phyloP scores from a whole-genome alignment of 2,329 filamentous ascomycete species.

The Beauveria sp. region DNA sequence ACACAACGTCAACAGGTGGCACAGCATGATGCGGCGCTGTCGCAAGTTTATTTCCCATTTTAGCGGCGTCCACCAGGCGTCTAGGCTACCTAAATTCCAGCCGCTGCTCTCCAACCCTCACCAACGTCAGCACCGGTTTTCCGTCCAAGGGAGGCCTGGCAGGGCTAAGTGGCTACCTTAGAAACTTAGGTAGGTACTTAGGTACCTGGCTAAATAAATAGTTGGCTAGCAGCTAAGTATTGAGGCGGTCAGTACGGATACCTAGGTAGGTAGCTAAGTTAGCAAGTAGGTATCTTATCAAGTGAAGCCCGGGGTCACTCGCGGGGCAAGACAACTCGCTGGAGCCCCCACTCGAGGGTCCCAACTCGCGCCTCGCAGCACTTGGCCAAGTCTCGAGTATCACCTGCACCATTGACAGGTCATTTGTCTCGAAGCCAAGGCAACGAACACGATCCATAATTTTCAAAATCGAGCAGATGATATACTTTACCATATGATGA shows the following conservation, averaged over 20 bases:
- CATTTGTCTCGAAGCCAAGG: neutral
- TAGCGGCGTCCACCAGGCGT: neutral
- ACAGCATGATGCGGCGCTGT: neutral
- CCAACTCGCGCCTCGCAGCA: neutral
- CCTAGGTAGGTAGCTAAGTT: too few species aligned
- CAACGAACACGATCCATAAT: neutral
- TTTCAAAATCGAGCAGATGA: neutral
- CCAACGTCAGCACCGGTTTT: neutral
- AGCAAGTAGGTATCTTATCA: too few species aligned
- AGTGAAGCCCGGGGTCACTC: neutral
- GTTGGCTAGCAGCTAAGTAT: too few species aligned
- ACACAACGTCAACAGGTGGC: neutral
- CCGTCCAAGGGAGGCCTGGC: too few species aligned
- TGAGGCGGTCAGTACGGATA: too few species aligned
- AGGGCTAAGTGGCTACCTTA: too few species aligned
- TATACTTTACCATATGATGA: neutral
- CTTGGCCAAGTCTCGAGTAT: neutral
- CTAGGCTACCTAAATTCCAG: neutral
- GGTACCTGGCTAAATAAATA: too few species aligned
- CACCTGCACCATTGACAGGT: neutral
- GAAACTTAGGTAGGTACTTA: too few species aligned
- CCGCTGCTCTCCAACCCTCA: neutral
- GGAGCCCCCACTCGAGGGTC: neutral
- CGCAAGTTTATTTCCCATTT: neutral
- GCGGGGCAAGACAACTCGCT: neutral